Evolutionary conservation across 2,329 filamentous ascomycete species (phyloP).

Genomic region (Parastagonospora nodorum): DNA sequence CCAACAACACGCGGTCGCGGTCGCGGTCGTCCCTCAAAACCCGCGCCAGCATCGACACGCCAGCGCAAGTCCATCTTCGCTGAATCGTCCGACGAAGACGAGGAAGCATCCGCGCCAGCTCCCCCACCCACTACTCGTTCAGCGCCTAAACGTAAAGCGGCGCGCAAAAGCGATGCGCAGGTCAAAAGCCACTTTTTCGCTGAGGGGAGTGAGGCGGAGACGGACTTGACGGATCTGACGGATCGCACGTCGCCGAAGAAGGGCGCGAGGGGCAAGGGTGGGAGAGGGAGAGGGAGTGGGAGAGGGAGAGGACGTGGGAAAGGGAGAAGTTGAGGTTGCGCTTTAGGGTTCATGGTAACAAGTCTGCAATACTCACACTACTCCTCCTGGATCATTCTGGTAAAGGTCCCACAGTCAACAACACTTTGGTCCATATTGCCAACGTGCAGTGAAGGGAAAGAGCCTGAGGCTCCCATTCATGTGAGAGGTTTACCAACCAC

Average conservation of each 20-base stretch:
- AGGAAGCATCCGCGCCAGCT: slow-evolving; percentile 5
- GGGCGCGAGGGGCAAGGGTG: slow-evolving; percentile 4
- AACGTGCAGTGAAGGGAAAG: too few species aligned
- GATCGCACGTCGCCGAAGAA: slow-evolving; percentile 28
- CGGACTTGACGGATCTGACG: slow-evolving; percentile 35
- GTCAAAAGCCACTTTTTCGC: slow-evolving; percentile 44
- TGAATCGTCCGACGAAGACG: slow-evolving; percentile 15
- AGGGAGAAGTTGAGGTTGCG: slow-evolving; percentile 6
- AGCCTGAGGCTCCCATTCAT: too few species aligned
- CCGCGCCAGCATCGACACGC: slow-evolving; percentile 4
- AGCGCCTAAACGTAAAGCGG: slow-evolving; percentile 31
- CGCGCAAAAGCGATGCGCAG: slow-evolving; percentile 33
- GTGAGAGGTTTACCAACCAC: too few species aligned
- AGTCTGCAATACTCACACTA: too few species aligned
- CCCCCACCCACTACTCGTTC: slow-evolving; percentile 14
- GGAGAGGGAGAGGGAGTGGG: slow-evolving; percentile 14
- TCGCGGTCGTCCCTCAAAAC: too few species aligned
- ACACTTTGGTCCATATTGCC: too few species aligned
- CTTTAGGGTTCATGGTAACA: too few species aligned
- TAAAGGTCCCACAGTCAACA: too few species aligned
- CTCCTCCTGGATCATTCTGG: too few species aligned
- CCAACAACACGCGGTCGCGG: slow-evolving; percentile 5
- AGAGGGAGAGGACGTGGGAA: slow-evolving; percentile 1
- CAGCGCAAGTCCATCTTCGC: slow-evolving; percentile 11
- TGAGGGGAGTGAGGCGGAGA: slow-evolving; percentile 38